These are phyloP conservation scores for Plasmodium vinckei DNA, from an alignment of 169 alveolate genomes.

Conservation along the genomic window DNA sequence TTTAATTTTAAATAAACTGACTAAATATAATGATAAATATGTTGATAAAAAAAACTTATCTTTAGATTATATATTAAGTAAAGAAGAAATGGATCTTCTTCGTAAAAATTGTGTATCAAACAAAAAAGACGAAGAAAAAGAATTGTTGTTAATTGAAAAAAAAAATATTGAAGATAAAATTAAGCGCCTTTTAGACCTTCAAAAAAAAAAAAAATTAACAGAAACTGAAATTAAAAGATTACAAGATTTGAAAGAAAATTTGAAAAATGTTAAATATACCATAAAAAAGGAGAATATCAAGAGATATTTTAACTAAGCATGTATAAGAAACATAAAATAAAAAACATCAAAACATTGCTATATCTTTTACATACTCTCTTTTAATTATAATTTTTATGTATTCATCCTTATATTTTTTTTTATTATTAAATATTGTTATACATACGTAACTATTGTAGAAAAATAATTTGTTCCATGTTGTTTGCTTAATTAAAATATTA, in stretches of 20 bases:
- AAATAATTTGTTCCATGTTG: too few species aligned
- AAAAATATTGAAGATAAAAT: constrained; percentile 74
- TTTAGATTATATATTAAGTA: constrained; percentile 53
- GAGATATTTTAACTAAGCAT: constrained; percentile 24
- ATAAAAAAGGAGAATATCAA: constrained; percentile 56
- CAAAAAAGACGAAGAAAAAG: constrained; percentile 55
- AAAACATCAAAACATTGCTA: not conserved
- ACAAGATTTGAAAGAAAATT: constrained; percentile 38
- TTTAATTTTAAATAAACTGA: constrained; percentile 46
- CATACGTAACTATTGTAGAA: not conserved
- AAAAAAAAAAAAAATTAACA: constrained; percentile 38
- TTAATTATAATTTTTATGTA: not conserved
- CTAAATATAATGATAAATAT: constrained; percentile 52
- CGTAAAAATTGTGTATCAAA: constrained; percentile 11
- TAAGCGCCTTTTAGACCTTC: constrained; percentile 13
- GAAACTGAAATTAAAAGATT: constrained; percentile 69
- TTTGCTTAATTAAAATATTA: not conserved
- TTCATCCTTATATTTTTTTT: not conserved
- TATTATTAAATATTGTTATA: not conserved
- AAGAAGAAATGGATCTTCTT: constrained; percentile 35
- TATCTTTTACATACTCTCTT: not conserved
- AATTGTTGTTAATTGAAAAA: constrained; percentile 60
- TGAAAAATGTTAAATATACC: constrained; percentile 28
- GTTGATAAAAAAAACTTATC: constrained; percentile 45
- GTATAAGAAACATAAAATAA: too few species aligned